Conservation (phyloP, 345 rosid genomes). For the Ricinus communis region DNA sequence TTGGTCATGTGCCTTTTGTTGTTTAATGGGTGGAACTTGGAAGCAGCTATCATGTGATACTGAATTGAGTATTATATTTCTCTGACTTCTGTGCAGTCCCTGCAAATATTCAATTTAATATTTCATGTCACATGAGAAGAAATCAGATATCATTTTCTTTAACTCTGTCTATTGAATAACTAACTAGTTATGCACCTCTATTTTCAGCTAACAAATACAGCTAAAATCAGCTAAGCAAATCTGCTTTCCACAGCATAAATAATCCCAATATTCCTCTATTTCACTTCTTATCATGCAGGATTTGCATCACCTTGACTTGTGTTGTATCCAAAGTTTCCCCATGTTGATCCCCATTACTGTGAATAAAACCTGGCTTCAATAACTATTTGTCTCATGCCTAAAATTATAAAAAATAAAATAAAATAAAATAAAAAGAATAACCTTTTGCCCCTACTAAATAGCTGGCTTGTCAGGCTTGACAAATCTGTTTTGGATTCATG, state of each 20-base stretch:
- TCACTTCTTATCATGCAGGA: constrained; percentile 13
- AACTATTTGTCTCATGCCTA: not conserved
- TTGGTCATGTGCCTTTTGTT: constrained; percentile 20
- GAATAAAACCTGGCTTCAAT: not conserved
- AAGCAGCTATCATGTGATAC: constrained; percentile 47
- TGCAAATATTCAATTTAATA: constrained; percentile 23
- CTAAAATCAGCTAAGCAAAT: constrained; percentile 17
- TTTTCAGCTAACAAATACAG: constrained; percentile 14
- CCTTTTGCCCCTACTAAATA: constrained; percentile 10
- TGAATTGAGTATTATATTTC: constrained; percentile 29
- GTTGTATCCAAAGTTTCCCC: constrained; percentile 11
- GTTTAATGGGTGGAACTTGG: constrained; percentile 30
- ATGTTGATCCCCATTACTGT: not conserved
- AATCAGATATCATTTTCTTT: constrained; percentile 30
- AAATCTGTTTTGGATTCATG: constrained; percentile 12
- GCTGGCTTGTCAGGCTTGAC: constrained; percentile 19
- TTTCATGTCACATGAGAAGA: constrained; percentile 48
- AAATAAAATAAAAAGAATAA: too few relatives aligned
- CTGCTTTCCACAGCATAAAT: constrained; percentile 25
- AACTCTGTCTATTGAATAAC: constrained; percentile 15
- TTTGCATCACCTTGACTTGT: not conserved
- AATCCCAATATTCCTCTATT: constrained; percentile 22
- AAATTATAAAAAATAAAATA: not conserved
- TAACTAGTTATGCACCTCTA: constrained; percentile 12
- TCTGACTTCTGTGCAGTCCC: constrained; percentile 29